phyloP scores from a whole-genome alignment of 2,329 filamentous ascomycete genomes.

The Dactylonectria macrodidyma region DNA sequence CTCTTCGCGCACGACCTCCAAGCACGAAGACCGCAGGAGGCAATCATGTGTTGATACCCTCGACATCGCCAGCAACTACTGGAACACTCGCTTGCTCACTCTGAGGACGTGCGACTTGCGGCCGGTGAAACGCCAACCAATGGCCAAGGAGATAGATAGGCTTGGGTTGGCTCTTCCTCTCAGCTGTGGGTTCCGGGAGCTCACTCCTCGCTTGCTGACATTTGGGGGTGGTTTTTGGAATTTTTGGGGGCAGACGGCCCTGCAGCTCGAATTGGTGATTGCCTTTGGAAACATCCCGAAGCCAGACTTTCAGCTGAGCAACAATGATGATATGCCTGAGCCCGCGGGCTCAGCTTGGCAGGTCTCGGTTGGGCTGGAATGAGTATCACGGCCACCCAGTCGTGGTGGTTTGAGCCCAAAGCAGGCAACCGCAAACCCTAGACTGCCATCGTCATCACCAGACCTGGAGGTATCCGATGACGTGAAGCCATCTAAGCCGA shows the following conservation, averaged over 20 bases:
- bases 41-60: not conserved
- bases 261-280: constrained; percentile 8
- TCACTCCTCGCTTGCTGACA: not conserved
- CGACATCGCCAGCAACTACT: not conserved
- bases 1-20: not conserved
- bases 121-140: constrained; percentile 6
- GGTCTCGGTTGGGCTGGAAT: constrained; percentile 33
- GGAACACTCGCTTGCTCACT: not conserved
- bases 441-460: constrained; percentile 38
- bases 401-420: constrained; percentile 30
- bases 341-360: constrained; percentile 21
- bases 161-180: not conserved
- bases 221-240: too few relatives aligned
- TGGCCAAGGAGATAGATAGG: not conserved
- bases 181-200: not conserved
- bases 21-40: not conserved
- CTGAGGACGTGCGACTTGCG: constrained; percentile 11
- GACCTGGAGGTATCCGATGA: constrained; percentile 37
- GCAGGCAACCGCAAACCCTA: constrained; percentile 39
- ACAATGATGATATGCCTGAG: constrained; percentile 19
- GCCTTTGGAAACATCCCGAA: constrained; percentile 18
- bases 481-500: constrained; percentile 35
- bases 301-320: constrained; percentile 33
- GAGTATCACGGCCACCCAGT: constrained; percentile 7
- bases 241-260: not conserved